Evolutionary conservation across 371 early-diverging fungal genomes (phyloP).

Genomic region (Rhizomucor miehei): DNA sequence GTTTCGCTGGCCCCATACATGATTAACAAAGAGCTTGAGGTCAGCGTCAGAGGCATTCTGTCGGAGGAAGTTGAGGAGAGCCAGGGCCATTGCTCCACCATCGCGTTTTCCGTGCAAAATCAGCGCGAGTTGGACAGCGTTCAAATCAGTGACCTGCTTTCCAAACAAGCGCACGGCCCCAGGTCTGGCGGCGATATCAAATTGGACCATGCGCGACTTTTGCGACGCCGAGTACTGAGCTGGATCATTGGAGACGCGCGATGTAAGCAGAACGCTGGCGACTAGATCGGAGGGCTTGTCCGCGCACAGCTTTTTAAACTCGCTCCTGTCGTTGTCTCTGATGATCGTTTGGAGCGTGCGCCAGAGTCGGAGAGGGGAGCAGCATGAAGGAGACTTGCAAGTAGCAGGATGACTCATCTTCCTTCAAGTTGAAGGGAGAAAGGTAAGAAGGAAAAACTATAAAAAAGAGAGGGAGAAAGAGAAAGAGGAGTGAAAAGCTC

Average conservation of each 20-base stretch:
- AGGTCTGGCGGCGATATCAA: conserved; percentile 12
- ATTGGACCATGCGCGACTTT: conserved; percentile 24
- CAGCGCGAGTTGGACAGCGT: conserved; percentile 20
- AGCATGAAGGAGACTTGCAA: conserved; percentile 23
- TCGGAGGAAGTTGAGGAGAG: conserved; percentile 11
- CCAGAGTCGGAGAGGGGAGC: conserved; percentile 27
- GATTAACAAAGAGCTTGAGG: conserved; percentile 24
- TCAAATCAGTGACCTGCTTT: conserved; percentile 15
- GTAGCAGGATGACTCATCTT: conserved; percentile 7
- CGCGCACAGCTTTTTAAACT: conserved; percentile 19
- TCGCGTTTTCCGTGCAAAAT: conserved; percentile 12
- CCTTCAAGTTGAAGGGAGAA: conserved; percentile 9
- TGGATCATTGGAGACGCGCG: conserved; percentile 28
- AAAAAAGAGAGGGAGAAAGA: conserved; percentile 7
- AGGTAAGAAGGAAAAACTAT: conserved; percentile 2
- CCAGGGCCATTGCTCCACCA: conserved; percentile 18
- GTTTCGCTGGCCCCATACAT: conserved; percentile 30
- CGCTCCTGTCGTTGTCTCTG: conserved; percentile 22
- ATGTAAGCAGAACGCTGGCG: conserved; percentile 27
- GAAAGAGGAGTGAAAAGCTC: neutral
- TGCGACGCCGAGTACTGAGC: conserved; percentile 23
- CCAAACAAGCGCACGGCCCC: conserved; percentile 25
- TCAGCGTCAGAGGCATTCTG: conserved; percentile 16
- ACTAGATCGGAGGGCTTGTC: conserved; percentile 10
- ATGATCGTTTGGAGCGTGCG: conserved; percentile 30